Evolutionary conservation across 2,329 filamentous ascomycete genomes (phyloP).

Genomic region (Epicoccum nigrum): DNA sequence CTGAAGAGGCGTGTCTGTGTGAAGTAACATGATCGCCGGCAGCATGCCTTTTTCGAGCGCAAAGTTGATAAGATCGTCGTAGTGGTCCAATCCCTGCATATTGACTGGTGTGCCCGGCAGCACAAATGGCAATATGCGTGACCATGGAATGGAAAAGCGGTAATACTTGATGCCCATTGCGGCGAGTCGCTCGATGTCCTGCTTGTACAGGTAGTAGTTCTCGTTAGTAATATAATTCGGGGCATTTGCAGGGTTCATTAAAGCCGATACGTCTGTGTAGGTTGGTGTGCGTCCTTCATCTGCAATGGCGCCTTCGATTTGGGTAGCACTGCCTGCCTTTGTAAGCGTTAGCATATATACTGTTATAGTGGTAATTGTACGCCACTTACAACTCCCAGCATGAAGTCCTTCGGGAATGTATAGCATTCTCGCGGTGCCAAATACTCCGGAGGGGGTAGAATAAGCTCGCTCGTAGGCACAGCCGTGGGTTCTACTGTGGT

Average conservation of each 20-base stretch:
- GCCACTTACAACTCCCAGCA: constrained; percentile 31
- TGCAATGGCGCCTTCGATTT: constrained; percentile 42
- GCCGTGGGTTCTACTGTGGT: constrained; percentile 63
- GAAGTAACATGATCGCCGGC: constrained; percentile 57
- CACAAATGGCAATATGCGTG: constrained; percentile 60
- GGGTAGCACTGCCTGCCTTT: constrained; percentile 32
- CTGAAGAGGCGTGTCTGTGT: constrained; percentile 57
- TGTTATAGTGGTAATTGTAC: background rate
- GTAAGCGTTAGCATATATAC: background rate
- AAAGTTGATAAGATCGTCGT: constrained; percentile 61
- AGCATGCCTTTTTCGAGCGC: constrained; percentile 58
- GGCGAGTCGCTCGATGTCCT: constrained; percentile 61
- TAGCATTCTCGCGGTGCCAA: constrained; percentile 58
- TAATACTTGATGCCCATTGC: constrained; percentile 60
- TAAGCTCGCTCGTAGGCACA: constrained; percentile 60
- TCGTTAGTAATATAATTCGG: constrained; percentile 51
- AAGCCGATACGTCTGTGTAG: constrained; percentile 24
- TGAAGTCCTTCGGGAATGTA: constrained; percentile 57
- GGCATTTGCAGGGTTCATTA: constrained; percentile 15
- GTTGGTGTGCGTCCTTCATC: constrained; percentile 37
- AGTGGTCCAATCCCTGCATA: constrained; percentile 57
- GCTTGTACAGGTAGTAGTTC: constrained; percentile 63
- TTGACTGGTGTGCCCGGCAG: constrained; percentile 59
- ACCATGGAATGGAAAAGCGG: constrained; percentile 61
- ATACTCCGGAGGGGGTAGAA: constrained; percentile 61